Evolutionary conservation across 225 moss, liverwort and hornwort species (phyloP).

Genomic region (Marchantia paleacea): DNA sequence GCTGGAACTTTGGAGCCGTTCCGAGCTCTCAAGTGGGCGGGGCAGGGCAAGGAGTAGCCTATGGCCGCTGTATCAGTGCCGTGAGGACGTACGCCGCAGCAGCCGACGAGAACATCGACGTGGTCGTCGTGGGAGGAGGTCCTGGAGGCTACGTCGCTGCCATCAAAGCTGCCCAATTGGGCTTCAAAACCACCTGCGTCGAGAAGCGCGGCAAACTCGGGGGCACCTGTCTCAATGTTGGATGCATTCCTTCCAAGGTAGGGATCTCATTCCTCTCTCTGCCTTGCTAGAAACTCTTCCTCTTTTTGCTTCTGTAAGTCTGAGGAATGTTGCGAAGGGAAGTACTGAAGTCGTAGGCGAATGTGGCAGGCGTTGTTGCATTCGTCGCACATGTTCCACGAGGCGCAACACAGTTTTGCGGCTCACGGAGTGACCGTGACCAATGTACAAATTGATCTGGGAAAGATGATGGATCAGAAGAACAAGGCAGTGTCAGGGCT

Average conservation of each 20-base stretch:
- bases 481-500: slow-evolving; percentile 77
- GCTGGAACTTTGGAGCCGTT: slow-evolving; percentile 34
- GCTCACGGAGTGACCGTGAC: slow-evolving; percentile 73
- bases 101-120: slow-evolving; percentile 51
- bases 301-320: neutral
- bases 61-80: slow-evolving; percentile 33
- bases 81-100: slow-evolving; percentile 44
- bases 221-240: slow-evolving; percentile 92
- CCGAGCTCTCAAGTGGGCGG: slow-evolving; percentile 31
- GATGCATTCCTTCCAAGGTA: slow-evolving; percentile 98
- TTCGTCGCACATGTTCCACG: slow-evolving; percentile 92
- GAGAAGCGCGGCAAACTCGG: slow-evolving; percentile 82
- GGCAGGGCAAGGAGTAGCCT: slow-evolving; percentile 22
- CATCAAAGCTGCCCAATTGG: slow-evolving; percentile 94
- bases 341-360: neutral
- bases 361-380: slow-evolving; percentile 76
- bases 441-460: slow-evolving; percentile 57
- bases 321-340: neutral
- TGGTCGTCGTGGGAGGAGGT: slow-evolving; percentile 79
- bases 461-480: slow-evolving; percentile 95
- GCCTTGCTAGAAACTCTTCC: neutral
- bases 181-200: slow-evolving; percentile 86
- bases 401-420: slow-evolving; percentile 85
- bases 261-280: neutral
- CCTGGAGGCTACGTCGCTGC: slow-evolving; percentile 93